phyloP scores from a whole-genome alignment of 352 stramenopile genomes.

The Phytophthora meadii region DNA sequence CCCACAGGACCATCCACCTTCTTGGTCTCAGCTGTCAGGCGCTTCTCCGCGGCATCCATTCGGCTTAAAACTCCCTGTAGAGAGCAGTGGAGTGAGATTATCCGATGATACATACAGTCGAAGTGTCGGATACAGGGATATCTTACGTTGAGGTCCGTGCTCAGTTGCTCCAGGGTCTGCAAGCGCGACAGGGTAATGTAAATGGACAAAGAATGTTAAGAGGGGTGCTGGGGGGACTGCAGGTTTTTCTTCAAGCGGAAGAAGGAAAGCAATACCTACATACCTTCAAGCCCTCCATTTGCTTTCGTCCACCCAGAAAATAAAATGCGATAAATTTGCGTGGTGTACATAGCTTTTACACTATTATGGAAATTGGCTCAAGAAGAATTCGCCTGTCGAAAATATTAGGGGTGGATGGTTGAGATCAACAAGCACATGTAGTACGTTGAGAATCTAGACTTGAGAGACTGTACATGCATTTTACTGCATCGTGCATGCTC shows the following conservation, averaged over 20 bases:
- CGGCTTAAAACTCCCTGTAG: slow-evolving; percentile 54
- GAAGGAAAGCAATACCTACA: neutral
- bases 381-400: too few relatives aligned
- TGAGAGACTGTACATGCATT: too few relatives aligned
- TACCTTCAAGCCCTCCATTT: slow-evolving; percentile 29
- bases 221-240: neutral
- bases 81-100: slow-evolving; percentile 1
- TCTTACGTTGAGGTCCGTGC: slow-evolving; percentile 42
- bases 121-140: neutral
- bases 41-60: slow-evolving; percentile 59
- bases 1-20: slow-evolving; percentile 60
- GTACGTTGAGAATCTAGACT: too few relatives aligned
- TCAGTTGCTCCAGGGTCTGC: slow-evolving; percentile 41
- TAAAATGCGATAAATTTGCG: slow-evolving; percentile 1
- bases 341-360: slow-evolving; percentile 9
- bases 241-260: neutral
- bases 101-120: neutral
- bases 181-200: neutral
- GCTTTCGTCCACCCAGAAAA: slow-evolving; percentile 20
- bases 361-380: too few relatives aligned
- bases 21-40: slow-evolving; percentile 39
- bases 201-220: neutral
- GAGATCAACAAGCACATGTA: too few relatives aligned
- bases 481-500: too few relatives aligned
- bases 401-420: too few relatives aligned